Evolutionary conservation across 768 basidiomycete species (phyloP), one percentile per base, ranked within the genome.

Genomic region (Kwoniella botswanensis): DNA sequence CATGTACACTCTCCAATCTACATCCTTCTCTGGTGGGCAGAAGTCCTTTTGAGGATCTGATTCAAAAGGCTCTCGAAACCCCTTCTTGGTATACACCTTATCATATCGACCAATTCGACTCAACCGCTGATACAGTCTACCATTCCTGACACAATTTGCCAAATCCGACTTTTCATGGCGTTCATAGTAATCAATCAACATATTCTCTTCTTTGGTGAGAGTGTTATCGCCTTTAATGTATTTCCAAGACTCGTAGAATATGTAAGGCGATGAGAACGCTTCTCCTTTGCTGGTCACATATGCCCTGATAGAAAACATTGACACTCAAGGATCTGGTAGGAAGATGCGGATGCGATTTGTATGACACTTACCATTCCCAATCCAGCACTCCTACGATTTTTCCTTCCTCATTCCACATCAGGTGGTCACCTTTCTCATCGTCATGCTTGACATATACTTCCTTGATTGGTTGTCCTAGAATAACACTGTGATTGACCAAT

Each of bases 331-430:
- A 29, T 4, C 29, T 29, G 29, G 2, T 29, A 29, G 29, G 29
- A 29, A 29, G 29, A 29, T 29, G 29, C 29, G 29, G 4, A 2
- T 29, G 29, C 4, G 29, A 29, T 29, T 29, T 29, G 29, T 29
- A 29, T 29, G 22, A 0, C 12, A 52, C 71, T 53, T 24, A 72
- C 71, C 72, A 78, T 59, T 84, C 83, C 83, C 83, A 83, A 63
- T 84, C 77, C 52, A 84, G 75, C 50, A 83, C 71, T 15, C 76
- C 73, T 1, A 70, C 29, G 26, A 82, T 72, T 26, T 75, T 63
- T 55, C 70, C 66, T 10, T 73, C 61, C 13, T 75, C 67, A 61
- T 80, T 72, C 44, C 79, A 71, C 53, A 83, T 64, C 17, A 77
- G 69, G 22, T 82, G 79, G 72, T 75, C 80, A 18, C 74, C 82